Evolutionary conservation across 75 land plant genomes (phyloP), one percentile per base, ranked within the genome.

Genomic region (Cupressus sempervirens): DNA sequence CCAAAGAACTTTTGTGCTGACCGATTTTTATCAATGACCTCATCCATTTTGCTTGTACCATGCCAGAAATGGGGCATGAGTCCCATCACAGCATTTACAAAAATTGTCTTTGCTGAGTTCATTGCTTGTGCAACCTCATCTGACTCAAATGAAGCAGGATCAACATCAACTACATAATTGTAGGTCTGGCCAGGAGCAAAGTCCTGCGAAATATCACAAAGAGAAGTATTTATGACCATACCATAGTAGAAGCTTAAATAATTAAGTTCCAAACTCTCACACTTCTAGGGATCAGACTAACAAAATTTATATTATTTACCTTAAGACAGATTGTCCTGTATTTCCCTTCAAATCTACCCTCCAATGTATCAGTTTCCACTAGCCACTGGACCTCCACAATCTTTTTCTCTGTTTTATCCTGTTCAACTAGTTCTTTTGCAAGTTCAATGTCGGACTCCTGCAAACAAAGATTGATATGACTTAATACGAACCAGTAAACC

Each of bases 41-140:
- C 91, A 70, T 89, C 88, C 91, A 90, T 90, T 76, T 90, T 90
- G 82, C 91, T 86, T 35, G 91, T 90, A 68, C 91, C 91, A 52
- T 90, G 91, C 91, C 91, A 89, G 88, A 90, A 90, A 76, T 83
- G 84, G 16, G 91, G 91, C 88, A 90, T 89, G 35, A 90, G 65
- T 36, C 91, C 91, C 91, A 90, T 90, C 34, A 90, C 91, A 20
- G 91, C 91, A 82, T 90, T 90, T 32, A 90, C 91, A 82, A 90
- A 90, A 58, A 90, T 90, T 30, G 91, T 90, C 84, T 84, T 89
- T n/a, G 91, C 91, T 29, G 88, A 86, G 58, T 41, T n/a, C 53
- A 90, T 54, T 7, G 88, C 88, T 26, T 86, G 62, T 34, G 62
- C 35, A 43, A 87, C 92, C 4, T 88, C 80, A 18, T 84, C 84